Conservation (phyloP, 1,284 basidiomycete genomes). For the Moniliophthora roreri region DNA sequence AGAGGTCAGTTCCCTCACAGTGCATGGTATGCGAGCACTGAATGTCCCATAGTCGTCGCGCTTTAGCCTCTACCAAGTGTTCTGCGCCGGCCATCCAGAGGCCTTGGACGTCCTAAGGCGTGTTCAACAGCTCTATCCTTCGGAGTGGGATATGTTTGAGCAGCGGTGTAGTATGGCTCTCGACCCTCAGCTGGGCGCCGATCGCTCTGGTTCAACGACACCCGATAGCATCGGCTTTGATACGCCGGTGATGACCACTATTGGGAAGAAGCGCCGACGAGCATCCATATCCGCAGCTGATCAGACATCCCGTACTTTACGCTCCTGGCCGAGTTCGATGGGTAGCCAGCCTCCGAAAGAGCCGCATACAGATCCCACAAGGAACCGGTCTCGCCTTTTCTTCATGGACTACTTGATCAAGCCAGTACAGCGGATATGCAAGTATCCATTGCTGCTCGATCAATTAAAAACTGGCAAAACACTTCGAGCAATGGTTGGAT, state of each 20-base stretch:
- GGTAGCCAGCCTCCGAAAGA: constrained; percentile 19
- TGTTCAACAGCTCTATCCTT: constrained; percentile 54
- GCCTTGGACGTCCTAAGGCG: constrained; percentile 73
- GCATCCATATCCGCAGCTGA: constrained; percentile 40
- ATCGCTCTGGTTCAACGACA: not conserved
- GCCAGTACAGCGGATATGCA: constrained; percentile 87
- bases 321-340: constrained; percentile 30
- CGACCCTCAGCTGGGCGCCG: constrained; percentile 26
- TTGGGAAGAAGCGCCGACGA: constrained; percentile 33
- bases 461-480: constrained; percentile 56
- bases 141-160: constrained; percentile 84
- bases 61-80: constrained; percentile 79
- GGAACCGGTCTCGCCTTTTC: constrained; percentile 46
- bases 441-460: constrained; percentile 86
- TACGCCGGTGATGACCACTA: not conserved
- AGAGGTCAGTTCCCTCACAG: constrained; percentile 47
- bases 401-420: constrained; percentile 87
- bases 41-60: constrained; percentile 55
- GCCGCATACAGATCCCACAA: constrained; percentile 20
- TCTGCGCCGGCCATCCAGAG: constrained; percentile 82
- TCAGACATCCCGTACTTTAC: constrained; percentile 34
- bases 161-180: constrained; percentile 62
- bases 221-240: not conserved
- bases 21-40: constrained; percentile 10
- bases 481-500: constrained; percentile 20